These are phyloP conservation scores for Aphanomyces astaci DNA, from an alignment of 352 stramenopile genomes.

Conservation along the genomic window DNA sequence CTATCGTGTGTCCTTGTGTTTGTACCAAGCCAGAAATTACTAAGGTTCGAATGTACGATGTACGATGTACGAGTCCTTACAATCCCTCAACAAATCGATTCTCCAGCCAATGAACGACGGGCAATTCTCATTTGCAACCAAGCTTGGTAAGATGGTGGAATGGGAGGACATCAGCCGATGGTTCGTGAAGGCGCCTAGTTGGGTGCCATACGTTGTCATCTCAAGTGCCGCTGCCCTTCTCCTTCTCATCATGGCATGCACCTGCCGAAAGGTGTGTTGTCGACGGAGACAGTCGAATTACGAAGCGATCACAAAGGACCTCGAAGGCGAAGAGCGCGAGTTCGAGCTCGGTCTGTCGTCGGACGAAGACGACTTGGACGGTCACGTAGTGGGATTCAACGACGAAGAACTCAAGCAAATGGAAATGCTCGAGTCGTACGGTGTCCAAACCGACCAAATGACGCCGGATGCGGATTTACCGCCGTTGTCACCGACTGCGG, in stretches of 20 bases:
- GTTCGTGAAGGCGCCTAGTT: not conserved
- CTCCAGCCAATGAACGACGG: not conserved
- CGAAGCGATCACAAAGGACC: constrained; percentile 22
- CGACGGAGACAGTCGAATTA: constrained; percentile 9
- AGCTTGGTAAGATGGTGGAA: not conserved
- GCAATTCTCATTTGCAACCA: not conserved
- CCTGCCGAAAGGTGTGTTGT: constrained; percentile 1
- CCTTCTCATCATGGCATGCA: not conserved
- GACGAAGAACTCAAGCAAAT: constrained; percentile 16
- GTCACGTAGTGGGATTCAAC: constrained; percentile 8
- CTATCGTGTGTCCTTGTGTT: too few relatives aligned
- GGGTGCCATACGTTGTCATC: not conserved
- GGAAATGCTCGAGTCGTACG: constrained; percentile 19
- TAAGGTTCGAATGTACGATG: not conserved
- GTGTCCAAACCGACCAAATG: not conserved
- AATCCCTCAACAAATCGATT: constrained; percentile 6
- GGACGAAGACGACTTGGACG: not conserved
- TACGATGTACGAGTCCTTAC: not conserved
- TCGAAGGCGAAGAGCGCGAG: constrained; percentile 17
- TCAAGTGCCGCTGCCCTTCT: not conserved
- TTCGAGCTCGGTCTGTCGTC: constrained; percentile 1
- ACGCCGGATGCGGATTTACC: not conserved
- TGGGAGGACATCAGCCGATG: not conserved
- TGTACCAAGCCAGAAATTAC: too few relatives aligned
- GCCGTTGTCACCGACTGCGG: constrained; percentile 1